Evolutionary conservation across 768 basidiomycete genomes (phyloP), one percentile per base, ranked within the genome.

Genomic region (Daedaleopsis sinensis): DNA sequence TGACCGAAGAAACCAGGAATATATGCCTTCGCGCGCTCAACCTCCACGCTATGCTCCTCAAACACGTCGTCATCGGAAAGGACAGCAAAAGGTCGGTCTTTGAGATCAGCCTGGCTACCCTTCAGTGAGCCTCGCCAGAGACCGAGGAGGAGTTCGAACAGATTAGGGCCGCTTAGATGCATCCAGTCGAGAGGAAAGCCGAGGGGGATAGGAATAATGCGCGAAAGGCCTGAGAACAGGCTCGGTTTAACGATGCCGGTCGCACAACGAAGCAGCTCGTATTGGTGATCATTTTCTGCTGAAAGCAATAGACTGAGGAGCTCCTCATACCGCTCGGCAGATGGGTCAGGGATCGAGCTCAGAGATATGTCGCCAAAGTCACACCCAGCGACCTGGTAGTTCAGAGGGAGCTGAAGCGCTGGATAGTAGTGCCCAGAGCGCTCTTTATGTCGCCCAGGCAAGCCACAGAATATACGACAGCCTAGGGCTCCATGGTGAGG

Each of bases 1-100:
- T 73, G 69, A 65, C 79, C 75, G 66, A 79, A 80, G 0, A 72
- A 78, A 0, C 71, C 70, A 27, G 78, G 78, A n/a, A 80, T 63
- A 52, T 74, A 79, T 3, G 67, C 59, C 1, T 67, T 70, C 1
- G 72, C 63, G n/a, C 49, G 60, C 0, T 71, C 75, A 18, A 81
- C 77, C 10, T 44, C 36, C 2, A 12, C 36, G 10, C 57, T 50
- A 16, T 58, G 57, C 11, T 38, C 37, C 15, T 38, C 37, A 38
- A 38, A 27, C 57, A 12, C 53, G 52, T 44, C 50, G 53, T 58
- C 51, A 16, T 53, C 13, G 23, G 55, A 47, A 0, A 71, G 54
- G 1, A 68, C 58, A 1, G 68, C 72, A 72, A 76, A 77, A 78
- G 2, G 61, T 61, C 0, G 11, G 27, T 8, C 37, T 24, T 54